Evolutionary conservation across 1,284 basidiomycete species (phyloP), one percentile per base, ranked within the genome.

Genomic region (Cystobasidium slooffiae): DNA sequence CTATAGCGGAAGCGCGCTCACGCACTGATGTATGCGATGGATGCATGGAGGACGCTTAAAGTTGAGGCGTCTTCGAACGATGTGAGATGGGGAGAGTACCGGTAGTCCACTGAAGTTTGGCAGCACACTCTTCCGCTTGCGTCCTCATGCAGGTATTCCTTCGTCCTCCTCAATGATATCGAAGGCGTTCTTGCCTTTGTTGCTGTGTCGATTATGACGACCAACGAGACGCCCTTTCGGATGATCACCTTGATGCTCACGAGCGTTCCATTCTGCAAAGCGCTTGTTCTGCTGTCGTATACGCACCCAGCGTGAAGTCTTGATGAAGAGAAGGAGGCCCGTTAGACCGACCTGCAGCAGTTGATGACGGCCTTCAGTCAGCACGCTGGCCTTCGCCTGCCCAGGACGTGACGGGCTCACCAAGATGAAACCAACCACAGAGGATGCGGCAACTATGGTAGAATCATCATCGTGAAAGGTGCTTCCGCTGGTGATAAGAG

Each of bases 141-240:
- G n/a, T n/a, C n/a, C n/a, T 52, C 59, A 73, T 18, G 44, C 70
- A 37, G 70, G 70, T 46, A 73, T 73, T 37, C 70, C 70, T 59
- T 73, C 70, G 47, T 73, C 70, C 12, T 73, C 70, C 44, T 73
- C 70, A 18, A 73, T 61, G 20, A 73, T 43, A 58, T 73, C 70
- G 55, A 73, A 73, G 3, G 70, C 70, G 49, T 73, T 73, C 62
- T 65, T 65, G 47, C 63, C 62, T 51, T 73, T 73, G 41, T 56
- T 56, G 39, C 55, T 37, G 43, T 68, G 55, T 12, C 43, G 43
- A n/a, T 43, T 51, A 41, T 66, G 55, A 16, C 70, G 37, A 16
- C 70, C 70, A 44, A 39, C 58, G 8, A 51, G 58, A 18, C 59
- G 44, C 22, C 56, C 69, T 55, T 73, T 73, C 6, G 70, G 70